Evolutionary conservation across 2,329 filamentous ascomycete genomes (phyloP), one percentile per base, ranked within the genome.

Genomic region (Aspergillus fumigatus): DNA sequence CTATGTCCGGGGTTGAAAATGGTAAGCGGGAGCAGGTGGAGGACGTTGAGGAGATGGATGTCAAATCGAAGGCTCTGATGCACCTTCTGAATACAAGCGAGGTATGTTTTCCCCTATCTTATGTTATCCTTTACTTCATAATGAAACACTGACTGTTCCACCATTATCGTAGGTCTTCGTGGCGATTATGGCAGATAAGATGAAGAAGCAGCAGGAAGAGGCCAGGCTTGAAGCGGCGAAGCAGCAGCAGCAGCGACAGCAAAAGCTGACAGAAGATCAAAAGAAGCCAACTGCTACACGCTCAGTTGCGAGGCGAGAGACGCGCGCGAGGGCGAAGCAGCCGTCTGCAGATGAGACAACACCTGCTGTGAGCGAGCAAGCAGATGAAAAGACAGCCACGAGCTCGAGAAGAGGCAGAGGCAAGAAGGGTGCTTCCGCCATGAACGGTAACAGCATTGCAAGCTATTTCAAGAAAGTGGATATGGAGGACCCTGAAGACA

Each of bases 381-480:
- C 61, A 27, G 54, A 59, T 14, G 62, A 65, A 6, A 59, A 63
- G 23, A 57, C 55, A 19, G n/a, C 56, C 11, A 51, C 38, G 43
- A 70, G 63, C 38, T 54, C 64, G 11, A 73, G 67, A 55, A 65
- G 62, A 53, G 66, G 65, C 25, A 62, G 65, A n/a, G 61, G 66
- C 10, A 70, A 66, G 57, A 71, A 67, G 59, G 57, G 62, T 25
- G 57, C 62, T 21, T 53, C 57, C 3, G 58, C 57, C 10, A 32
- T 48, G 47, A 68, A 69, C 48, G 64, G 65, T 32, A 70, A 73
- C 25, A 80, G 79, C 55, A 86, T 88, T 38, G 79, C 82, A 0
- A 80, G 78, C 59, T 87, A 83, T 63, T 83, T 87, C 67, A 82
- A 82, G 59, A 86, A 85, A 61, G 80, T 81, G 26, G 80, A 86